Evolutionary conservation across 352 stramenopile species (phyloP).

Genomic region (Plasmopara viticola): DNA sequence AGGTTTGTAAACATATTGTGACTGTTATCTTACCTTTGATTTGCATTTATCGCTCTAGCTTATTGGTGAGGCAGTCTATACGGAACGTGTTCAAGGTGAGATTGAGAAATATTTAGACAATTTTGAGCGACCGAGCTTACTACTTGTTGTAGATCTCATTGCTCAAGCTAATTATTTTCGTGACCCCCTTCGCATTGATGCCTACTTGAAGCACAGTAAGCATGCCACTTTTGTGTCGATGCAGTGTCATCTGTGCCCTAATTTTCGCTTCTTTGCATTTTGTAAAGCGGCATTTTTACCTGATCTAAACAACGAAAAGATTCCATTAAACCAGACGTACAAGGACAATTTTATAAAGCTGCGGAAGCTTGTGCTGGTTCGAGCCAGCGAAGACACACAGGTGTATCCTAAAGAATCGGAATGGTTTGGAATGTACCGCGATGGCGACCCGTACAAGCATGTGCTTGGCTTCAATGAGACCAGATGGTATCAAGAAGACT

Average conservation of each 20-base stretch:
- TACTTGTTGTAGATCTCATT: conserved; percentile 41
- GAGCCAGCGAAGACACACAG: conserved; percentile 86
- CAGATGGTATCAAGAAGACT: conserved; percentile 87
- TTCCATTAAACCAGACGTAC: conserved; percentile 65
- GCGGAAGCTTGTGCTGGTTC: conserved; percentile 85
- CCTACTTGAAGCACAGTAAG: conserved; percentile 63
- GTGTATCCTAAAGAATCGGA: conserved; percentile 84
- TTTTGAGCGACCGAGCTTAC: conserved; percentile 6
- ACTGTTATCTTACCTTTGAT: too few species aligned
- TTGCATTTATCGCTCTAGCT: conserved; percentile 35
- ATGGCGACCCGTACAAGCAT: conserved; percentile 55
- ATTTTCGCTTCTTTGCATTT: neutral
- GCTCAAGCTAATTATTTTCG: conserved; percentile 93
- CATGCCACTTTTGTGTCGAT: neutral
- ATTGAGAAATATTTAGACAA: neutral
- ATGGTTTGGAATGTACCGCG: conserved; percentile 82
- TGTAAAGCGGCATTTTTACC: conserved; percentile 64
- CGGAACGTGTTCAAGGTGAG: conserved; percentile 70
- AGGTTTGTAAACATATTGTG: neutral
- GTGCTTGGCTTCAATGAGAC: conserved; percentile 90
- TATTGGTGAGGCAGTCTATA: conserved; percentile 84
- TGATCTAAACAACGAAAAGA: conserved; percentile 90
- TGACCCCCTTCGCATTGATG: conserved; percentile 69
- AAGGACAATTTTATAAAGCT: conserved; percentile 86
- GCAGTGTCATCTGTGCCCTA: neutral